Evolutionary conservation across 1,284 basidiomycete genomes (phyloP).

Genomic region (Fomitopsis pinicola): DNA sequence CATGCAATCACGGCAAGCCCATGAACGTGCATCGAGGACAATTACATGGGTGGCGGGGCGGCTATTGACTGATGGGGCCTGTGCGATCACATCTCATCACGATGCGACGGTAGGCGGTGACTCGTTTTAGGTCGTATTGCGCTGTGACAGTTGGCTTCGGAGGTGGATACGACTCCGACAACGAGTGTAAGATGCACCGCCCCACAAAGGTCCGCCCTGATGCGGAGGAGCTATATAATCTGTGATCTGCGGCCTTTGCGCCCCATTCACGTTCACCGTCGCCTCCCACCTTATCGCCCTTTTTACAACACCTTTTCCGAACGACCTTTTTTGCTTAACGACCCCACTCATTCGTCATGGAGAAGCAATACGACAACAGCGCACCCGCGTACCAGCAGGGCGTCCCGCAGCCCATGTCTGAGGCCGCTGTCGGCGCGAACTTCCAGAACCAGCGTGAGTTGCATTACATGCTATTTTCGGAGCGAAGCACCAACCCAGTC

Average conservation of each 20-base stretch:
- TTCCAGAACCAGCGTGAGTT: slow-evolving; percentile 5
- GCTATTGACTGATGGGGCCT: not conserved
- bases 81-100: not conserved
- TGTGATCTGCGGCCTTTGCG: not conserved
- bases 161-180: not conserved
- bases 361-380: not conserved
- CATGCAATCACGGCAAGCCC: too few relatives aligned
- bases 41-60: too few relatives aligned
- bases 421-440: not conserved
- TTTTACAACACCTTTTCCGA: not conserved
- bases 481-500: too few relatives aligned
- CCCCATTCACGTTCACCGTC: not conserved
- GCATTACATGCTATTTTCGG: not conserved
- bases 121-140: too few relatives aligned
- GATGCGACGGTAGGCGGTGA: not conserved
- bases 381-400: not conserved
- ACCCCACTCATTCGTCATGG: not conserved
- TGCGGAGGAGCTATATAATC: not conserved
- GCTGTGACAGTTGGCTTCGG: not conserved
- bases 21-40: too few relatives aligned
- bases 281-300: not conserved
- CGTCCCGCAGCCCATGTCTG: not conserved
- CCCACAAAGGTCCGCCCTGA: not conserved
- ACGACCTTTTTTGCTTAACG: not conserved
- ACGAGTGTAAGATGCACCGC: not conserved